These are phyloP conservation scores for Lentinula edodes DNA, from an alignment of 768 basidiomycete species.

Conservation along the genomic window DNA sequence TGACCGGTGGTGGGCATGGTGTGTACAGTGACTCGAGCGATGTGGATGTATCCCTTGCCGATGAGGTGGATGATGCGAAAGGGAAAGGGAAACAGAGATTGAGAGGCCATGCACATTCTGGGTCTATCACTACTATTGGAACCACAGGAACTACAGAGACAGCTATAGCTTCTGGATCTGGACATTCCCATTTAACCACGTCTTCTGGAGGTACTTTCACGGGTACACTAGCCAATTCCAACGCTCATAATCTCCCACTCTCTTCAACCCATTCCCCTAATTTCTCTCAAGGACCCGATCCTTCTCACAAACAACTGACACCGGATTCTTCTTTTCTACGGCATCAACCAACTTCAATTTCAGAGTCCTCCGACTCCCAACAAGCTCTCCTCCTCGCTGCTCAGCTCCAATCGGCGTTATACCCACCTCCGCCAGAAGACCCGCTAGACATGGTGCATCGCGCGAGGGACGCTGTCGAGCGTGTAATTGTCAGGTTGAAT, in stretches of 20 bases:
- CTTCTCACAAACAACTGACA: slow-evolving; percentile 5
- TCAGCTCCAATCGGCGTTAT: slow-evolving; percentile 53
- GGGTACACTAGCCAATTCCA: neutral
- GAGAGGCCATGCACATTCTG: too few species aligned
- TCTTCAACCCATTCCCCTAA: too few species aligned
- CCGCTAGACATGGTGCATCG: slow-evolving; percentile 57
- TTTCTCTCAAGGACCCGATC: neutral
- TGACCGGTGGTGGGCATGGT: neutral
- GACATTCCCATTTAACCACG: slow-evolving; percentile 5
- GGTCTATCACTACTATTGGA: too few species aligned
- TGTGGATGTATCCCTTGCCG: too few species aligned
- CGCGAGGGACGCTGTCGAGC: slow-evolving; percentile 54
- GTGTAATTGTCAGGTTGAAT: slow-evolving; percentile 53
- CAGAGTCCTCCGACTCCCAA: neutral
- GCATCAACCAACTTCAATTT: too few species aligned
- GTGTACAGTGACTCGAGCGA: too few species aligned
- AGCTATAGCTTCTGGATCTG: too few species aligned
- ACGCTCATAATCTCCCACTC: neutral
- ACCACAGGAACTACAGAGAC: too few species aligned
- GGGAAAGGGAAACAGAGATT: too few species aligned
- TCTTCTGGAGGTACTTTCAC: too few species aligned
- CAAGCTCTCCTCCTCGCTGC: slow-evolving; percentile 35
- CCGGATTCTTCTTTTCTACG: slow-evolving; percentile 1
- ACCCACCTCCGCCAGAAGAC: slow-evolving; percentile 52
- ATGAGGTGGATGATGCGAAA: too few species aligned